These are phyloP conservation scores for Allomyces javanicus DNA, from an alignment of 192 early-diverging fungal species.

Conservation along the genomic window DNA sequence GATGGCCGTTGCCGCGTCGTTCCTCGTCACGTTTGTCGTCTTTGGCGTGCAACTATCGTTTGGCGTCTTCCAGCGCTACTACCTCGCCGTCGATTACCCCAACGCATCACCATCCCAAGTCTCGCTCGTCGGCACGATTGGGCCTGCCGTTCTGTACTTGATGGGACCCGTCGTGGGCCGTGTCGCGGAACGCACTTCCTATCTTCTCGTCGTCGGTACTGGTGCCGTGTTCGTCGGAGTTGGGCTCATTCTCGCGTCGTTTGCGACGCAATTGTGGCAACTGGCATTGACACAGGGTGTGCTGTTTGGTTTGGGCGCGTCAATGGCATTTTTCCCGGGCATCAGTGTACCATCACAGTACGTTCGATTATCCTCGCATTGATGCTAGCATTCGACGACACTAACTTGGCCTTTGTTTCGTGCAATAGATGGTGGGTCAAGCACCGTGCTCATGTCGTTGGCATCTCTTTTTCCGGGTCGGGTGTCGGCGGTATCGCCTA, in stretches of 20 bases:
- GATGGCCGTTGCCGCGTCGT: background rate
- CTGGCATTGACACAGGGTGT: conserved; percentile 23
- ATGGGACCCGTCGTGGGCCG: conserved; percentile 17
- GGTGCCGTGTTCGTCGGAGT: no score
- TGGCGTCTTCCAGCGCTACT: conserved; percentile 5
- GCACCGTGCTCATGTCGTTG: conserved; percentile 29
- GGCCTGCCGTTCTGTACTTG: conserved; percentile 17
- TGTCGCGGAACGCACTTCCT: no score
- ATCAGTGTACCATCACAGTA: background rate
- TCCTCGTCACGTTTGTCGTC: background rate
- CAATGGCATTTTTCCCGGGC: conserved; percentile 2
- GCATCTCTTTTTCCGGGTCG: conserved; percentile 33
- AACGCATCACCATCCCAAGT: conserved; percentile 9
- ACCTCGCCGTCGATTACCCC: conserved; percentile 13
- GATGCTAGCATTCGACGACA: conserved; percentile 21
- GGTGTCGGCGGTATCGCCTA: conserved; percentile 53
- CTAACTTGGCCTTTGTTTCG: conserved; percentile 14
- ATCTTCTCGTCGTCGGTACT: no score
- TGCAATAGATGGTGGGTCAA: conserved; percentile 27
- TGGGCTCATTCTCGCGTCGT: conserved; percentile 19
- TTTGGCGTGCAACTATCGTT: background rate
- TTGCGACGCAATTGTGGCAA: conserved; percentile 26
- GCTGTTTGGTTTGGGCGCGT: conserved; percentile 19
- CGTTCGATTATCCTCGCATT: no score
- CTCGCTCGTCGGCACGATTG: conserved; percentile 22